phyloP scores from a whole-genome alignment of 805 yeast genomes.

The Wickerhamiella shivajii region DNA sequence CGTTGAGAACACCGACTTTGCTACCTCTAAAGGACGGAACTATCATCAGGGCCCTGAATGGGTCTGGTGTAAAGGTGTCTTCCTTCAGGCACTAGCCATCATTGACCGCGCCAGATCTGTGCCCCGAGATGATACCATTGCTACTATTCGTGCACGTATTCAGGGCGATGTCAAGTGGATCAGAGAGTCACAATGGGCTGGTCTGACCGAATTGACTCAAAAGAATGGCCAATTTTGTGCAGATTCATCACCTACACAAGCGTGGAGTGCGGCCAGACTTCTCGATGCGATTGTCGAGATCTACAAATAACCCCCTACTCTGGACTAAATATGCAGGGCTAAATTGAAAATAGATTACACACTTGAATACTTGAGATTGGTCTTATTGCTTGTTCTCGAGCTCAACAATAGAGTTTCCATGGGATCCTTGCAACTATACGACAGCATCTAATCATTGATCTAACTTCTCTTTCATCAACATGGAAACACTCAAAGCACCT shows the following conservation, averaged over 20 bases:
- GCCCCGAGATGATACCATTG: conserved; percentile 28
- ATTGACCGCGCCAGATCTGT: conserved; percentile 31
- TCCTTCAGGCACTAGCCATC: conserved; percentile 57
- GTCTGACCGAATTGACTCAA: conserved; percentile 82
- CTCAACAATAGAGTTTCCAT: no score
- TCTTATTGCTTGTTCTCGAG: no score
- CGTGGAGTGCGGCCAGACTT: conserved; percentile 86
- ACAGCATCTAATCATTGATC: no score
- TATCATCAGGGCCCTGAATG: conserved; percentile 99
- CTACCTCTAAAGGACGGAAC: conserved; percentile 88
- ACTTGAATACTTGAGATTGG: no score
- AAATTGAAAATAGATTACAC: no score
- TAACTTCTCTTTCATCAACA: no score
- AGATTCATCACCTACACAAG: conserved; percentile 92
- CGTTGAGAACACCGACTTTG: conserved; percentile 71
- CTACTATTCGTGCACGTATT: conserved; percentile 44
- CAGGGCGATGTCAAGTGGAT: conserved; percentile 58
- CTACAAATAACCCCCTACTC: no score
- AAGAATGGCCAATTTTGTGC: conserved; percentile 67
- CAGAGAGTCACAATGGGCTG: conserved; percentile 74
- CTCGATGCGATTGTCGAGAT: conserved; percentile 60
- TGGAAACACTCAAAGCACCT: no score
- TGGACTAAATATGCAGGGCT: no score
- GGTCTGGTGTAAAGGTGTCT: conserved; percentile 88
- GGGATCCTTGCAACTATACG: no score